Base-by-base conservation (phyloP, 176 grass and related monocot genomes). In the Phyllostachys edulis region DNA sequence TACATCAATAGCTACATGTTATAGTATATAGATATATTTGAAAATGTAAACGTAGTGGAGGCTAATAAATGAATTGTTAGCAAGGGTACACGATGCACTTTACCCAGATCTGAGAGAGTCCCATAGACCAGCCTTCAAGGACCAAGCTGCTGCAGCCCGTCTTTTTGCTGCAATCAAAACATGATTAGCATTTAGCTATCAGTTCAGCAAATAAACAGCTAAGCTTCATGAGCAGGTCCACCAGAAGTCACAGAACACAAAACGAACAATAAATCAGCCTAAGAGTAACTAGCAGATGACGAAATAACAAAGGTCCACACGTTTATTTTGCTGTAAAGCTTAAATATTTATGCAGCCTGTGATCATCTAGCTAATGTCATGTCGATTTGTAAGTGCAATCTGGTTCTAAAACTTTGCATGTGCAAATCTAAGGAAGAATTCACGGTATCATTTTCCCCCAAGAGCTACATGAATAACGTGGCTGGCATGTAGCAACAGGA, bases 61-160 rank as follows among this genome's bases (percentile, higher is more conserved):
- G 5, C 15, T 0, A 70, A 51, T 11, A 63, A 67, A 11, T 14
- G 46, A 52, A 16, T 27, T 23, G 6, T 10, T 45, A 32, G 26
- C 9, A 87, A 67, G 7, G 40, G 27, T 7, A 71, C 12, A 59
- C 4, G 76, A 52, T 85, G 49, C 71, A n/a, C 77, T 70, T 83
- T 91, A 98, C 95, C 92, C 89, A 21, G 92, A 93, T 88, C 80
- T 92, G 67, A 98, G 90, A 45, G 95, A 98, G 84, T 95, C 95
- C 95, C 95, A 98, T 82, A 95, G 88, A 51, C 92, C 87, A 85
- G 95, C 95, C 70, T 82, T 98, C 84, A 98, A 88, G 73, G 92
- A 79, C 90, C 90, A 92, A 81, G 41, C 27, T 47, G 63, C 4
- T 20, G 80, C 12, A 26, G 21, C 47, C 41, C 26, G 41, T 75